Conservation (phyloP, 1,284 basidiomycete genomes). For the Leccinum ponderosum region DNA sequence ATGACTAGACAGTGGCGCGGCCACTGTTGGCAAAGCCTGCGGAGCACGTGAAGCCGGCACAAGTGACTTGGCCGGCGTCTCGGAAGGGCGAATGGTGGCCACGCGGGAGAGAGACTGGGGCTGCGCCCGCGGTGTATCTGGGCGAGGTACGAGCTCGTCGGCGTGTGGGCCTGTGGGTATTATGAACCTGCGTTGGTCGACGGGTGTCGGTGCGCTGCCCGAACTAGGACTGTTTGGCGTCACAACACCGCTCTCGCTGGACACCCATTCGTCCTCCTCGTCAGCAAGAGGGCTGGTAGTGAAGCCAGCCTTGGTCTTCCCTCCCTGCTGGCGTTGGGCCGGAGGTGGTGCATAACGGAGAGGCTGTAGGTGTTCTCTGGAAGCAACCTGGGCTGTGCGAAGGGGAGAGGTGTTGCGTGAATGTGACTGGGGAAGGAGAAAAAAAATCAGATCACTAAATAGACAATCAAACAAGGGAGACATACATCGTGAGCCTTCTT, state of each 20-base stretch:
- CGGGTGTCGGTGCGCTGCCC: slow-evolving; percentile 40
- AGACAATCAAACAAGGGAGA: slow-evolving; percentile 16
- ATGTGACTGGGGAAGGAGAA: slow-evolving; percentile 27
- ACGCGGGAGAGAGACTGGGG: slow-evolving; percentile 37
- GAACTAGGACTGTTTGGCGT: slow-evolving; percentile 58
- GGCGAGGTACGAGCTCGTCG: slow-evolving; percentile 22
- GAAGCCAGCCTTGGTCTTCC: slow-evolving; percentile 56
- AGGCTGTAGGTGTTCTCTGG: slow-evolving; percentile 47
- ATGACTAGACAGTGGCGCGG: slow-evolving; percentile 17
- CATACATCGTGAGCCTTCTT: slow-evolving; percentile 55
- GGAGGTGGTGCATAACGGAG: slow-evolving; percentile 37
- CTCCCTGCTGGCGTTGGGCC: slow-evolving; percentile 35
- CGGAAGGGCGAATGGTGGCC: slow-evolving; percentile 34
- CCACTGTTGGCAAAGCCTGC: slow-evolving; percentile 17
- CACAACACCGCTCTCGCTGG: slow-evolving; percentile 70
- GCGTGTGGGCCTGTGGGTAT: slow-evolving; percentile 9
- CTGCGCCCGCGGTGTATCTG: slow-evolving; percentile 32
- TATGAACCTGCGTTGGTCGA: slow-evolving; percentile 26
- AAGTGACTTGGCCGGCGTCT: slow-evolving; percentile 25
- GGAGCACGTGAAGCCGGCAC: slow-evolving; percentile 25
- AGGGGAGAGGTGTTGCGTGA: slow-evolving; percentile 39
- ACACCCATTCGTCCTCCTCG: slow-evolving; percentile 72
- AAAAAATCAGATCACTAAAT: slow-evolving; percentile 14
- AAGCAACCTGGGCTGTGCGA: slow-evolving; percentile 47
- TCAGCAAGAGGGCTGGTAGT: slow-evolving; percentile 50